Conservation (phyloP, 2,329 filamentous ascomycete species). For the Bipolaris victoriae region DNA sequence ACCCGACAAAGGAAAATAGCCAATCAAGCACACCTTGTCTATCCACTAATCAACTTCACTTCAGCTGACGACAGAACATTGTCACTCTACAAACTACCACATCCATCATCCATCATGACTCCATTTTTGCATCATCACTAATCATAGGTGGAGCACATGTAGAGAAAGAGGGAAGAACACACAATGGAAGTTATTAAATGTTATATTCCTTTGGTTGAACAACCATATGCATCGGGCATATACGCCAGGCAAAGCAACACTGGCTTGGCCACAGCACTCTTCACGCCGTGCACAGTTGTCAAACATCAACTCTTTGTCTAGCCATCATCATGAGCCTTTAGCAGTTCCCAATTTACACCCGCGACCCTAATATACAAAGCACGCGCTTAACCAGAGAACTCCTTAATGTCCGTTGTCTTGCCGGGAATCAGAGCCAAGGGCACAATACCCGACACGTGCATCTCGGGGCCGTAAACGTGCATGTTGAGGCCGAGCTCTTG, state of each 20-base stretch:
- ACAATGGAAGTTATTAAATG: slow-evolving; percentile 18
- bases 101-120: background rate
- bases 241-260: slow-evolving; percentile 23
- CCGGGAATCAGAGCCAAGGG: slow-evolving; percentile 77
- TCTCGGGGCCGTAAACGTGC: slow-evolving; percentile 83
- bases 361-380: slow-evolving; percentile 39
- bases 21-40: too few species aligned
- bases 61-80: too few species aligned
- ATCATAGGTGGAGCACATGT: too few species aligned
- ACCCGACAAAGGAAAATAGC: too few species aligned
- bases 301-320: slow-evolving; percentile 41
- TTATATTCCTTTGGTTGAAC: slow-evolving; percentile 14
- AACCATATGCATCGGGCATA: slow-evolving; percentile 7
- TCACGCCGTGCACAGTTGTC: slow-evolving; percentile 24
- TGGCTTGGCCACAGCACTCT: slow-evolving; percentile 22
- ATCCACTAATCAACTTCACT: too few species aligned
- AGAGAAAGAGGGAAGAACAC: background rate
- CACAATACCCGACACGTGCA: slow-evolving; percentile 94
- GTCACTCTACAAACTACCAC: background rate
- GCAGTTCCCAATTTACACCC: slow-evolving; percentile 22
- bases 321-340: slow-evolving; percentile 37
- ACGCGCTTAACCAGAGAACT: slow-evolving; percentile 60
- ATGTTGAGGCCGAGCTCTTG: slow-evolving; percentile 94
- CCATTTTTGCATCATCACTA: too few species aligned
- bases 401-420: slow-evolving; percentile 66